Base-by-base conservation (phyloP, 106 monocot genomes). In the Dendrobium catenatum region DNA sequence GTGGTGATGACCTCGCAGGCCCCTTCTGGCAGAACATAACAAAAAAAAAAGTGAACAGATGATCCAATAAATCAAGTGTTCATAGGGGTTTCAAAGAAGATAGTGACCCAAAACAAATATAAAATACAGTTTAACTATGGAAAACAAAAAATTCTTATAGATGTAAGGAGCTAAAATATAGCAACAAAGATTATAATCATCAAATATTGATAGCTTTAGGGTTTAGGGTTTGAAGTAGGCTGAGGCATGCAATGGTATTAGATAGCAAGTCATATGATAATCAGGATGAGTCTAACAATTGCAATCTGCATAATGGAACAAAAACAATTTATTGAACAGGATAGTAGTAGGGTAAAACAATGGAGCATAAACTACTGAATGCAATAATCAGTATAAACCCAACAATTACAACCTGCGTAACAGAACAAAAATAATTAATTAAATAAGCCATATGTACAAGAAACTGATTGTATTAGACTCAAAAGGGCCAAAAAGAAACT, bases 1-100 rank as follows among this genome's bases (percentile, higher is more conserved):
- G 85, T 13, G 77, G 49, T 48, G 81, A 77, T 58, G 76, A 78
- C 67, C 82, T 84, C 11, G 72, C 31, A 29, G 78, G 82, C n/a
- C 33, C 29, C 70, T 70, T 29, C 33, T 13, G 37, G 37, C 29
- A 70, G 37, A 61, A 61, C 37, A 70, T 40, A 66, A 22, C 33
- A 40, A 37, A 4, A 68, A 70, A 70, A 37, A 37, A 5, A 42
- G 17, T 58, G 15, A 76, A 31, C 15, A 2, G 9, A 42, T 55
- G 33, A 81, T 55, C 0, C 5, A 55, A 43, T 13, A 55, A 66
- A 15, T 67, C 42, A 48, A 22, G 22, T 19, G 20, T 15, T 4
- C 61, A 61, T 20, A 56, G 4, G 19, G 5, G 61, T 70, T 70
- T 13, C 33, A 33, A 66, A 70, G 17, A 37, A 70, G 70, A 33